Conservation (phyloP, 1,284 basidiomycete species). For the Lignosus rhinocerotis region DNA sequence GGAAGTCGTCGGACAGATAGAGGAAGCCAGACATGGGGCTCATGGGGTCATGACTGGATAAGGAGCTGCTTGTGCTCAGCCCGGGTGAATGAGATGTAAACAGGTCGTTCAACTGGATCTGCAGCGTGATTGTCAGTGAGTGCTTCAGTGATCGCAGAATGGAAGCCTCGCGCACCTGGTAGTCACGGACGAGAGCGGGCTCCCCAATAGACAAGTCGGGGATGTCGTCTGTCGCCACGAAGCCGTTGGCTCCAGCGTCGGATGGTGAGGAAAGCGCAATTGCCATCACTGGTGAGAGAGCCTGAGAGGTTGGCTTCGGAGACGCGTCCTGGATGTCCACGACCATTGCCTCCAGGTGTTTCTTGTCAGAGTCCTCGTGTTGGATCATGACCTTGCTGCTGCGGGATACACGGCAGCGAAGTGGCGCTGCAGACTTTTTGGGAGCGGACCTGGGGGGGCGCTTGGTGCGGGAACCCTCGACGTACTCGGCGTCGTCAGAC, state of each 20-base stretch:
- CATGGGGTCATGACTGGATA: conserved; percentile 4
- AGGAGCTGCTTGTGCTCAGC: neutral
- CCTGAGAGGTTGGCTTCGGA: neutral
- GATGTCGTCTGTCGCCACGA: neutral
- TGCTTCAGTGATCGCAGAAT: neutral
- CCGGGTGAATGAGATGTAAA: conserved; percentile 2
- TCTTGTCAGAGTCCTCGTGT: neutral
- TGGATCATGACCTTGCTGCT: neutral
- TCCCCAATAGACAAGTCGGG: neutral
- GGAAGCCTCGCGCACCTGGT: neutral
- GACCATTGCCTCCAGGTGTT: neutral
- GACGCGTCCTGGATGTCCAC: neutral
- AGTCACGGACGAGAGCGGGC: neutral
- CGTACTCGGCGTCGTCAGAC: conserved; percentile 14
- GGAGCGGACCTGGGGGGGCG: neutral
- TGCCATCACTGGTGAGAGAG: neutral
- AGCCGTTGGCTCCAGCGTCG: neutral
- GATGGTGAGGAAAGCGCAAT: neutral
- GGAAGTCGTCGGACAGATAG: conserved; percentile 14
- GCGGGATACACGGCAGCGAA: conserved; percentile 1
- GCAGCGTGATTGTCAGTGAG: neutral
- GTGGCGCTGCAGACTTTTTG: conserved; percentile 2
- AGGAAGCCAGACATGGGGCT: neutral
- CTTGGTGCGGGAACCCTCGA: conserved; percentile 4
- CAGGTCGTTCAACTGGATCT: conserved; percentile 11